These are phyloP conservation scores for Melaleuca quinquenervia DNA, from an alignment of 345 rosid genomes.

Conservation along the genomic window DNA sequence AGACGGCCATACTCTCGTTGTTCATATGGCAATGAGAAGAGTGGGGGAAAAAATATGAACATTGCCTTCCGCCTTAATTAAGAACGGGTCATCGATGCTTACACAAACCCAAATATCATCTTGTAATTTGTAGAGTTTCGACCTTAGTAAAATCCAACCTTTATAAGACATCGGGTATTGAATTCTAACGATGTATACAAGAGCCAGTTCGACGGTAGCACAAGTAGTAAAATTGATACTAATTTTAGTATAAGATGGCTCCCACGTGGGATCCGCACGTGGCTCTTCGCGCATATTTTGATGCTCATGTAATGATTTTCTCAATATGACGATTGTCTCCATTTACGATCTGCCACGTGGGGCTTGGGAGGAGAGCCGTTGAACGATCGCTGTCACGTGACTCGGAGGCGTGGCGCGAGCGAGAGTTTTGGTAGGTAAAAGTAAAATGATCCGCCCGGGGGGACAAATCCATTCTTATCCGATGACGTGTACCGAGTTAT, in stretches of 20 bases:
- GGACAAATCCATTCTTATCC: background rate
- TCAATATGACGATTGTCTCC: background rate
- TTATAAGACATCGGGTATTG: background rate
- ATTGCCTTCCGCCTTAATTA: background rate
- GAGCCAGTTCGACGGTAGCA: fast-evolving
- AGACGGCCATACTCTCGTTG: background rate
- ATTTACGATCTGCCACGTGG: background rate
- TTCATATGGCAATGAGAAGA: background rate
- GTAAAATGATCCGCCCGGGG: fast-evolving
- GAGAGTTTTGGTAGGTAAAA: background rate
- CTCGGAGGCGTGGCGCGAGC: background rate
- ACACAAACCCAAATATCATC: background rate
- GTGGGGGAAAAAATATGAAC: background rate
- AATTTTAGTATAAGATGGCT: fast-evolving
- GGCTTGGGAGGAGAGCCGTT: background rate
- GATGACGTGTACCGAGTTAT: background rate
- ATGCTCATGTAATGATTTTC: background rate
- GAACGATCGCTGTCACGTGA: background rate
- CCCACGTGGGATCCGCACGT: background rate
- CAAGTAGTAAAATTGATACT: background rate
- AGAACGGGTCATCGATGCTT: background rate
- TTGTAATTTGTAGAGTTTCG: background rate
- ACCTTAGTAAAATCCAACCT: background rate
- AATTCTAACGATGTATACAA: background rate
- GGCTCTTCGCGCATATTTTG: background rate